Evolutionary conservation across 2,329 filamentous ascomycete species (phyloP).

Genomic region (Nemania sp.): DNA sequence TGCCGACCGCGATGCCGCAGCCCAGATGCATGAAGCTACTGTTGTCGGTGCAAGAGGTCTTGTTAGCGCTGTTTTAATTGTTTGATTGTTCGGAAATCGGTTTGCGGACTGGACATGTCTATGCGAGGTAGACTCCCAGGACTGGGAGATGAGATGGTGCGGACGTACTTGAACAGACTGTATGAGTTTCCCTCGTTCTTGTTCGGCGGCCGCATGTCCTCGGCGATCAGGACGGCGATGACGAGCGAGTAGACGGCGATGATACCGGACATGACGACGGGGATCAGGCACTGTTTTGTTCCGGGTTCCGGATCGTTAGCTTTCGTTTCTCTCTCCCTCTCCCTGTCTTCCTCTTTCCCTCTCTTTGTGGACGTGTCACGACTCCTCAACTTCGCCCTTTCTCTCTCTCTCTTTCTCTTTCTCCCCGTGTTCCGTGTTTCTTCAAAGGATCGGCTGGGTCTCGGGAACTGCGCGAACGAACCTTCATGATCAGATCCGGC

Average conservation of each 20-base stretch:
- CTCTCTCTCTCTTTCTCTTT: no score
- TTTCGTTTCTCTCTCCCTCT: not conserved
- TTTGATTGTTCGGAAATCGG: conserved; percentile 5
- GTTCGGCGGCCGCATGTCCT: conserved; percentile 76
- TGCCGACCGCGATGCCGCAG: conserved; percentile 85
- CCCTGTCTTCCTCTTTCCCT: no score
- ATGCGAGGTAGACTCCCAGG: not conserved
- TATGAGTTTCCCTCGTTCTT: conserved; percentile 61
- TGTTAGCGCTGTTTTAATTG: conserved; percentile 22
- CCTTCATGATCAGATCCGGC: conserved; percentile 91
- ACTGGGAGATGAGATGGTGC: not conserved
- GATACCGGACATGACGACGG: conserved; percentile 98
- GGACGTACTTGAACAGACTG: conserved; percentile 77
- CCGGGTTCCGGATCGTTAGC: not conserved
- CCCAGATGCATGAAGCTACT: conserved; percentile 93
- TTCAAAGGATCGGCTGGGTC: no score
- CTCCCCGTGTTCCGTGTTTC: no score
- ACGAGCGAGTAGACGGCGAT: conserved; percentile 98
- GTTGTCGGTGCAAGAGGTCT: not conserved
- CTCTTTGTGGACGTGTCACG: no score
- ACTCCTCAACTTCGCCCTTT: no score
- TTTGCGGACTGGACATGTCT: not conserved
- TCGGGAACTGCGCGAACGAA: conserved; percentile 41
- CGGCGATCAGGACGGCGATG: conserved; percentile 92
- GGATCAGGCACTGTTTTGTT: conserved; percentile 73